phyloP scores from a whole-genome alignment of 768 basidiomycete genomes.

The Leucosporidium scottii region DNA sequence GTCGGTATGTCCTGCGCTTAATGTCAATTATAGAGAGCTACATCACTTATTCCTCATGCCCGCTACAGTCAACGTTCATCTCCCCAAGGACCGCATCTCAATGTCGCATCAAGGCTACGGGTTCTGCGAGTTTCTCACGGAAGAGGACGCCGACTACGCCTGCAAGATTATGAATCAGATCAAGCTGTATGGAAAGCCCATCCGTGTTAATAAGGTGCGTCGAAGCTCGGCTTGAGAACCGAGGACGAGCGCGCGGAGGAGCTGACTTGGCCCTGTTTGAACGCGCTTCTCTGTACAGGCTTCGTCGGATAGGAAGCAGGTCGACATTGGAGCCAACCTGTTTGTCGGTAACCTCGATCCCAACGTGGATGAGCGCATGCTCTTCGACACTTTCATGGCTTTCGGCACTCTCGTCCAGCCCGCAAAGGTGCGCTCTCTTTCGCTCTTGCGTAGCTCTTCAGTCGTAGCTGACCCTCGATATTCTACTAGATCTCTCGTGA shows the following conservation, averaged over 20 bases:
- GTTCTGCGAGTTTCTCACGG: constrained; percentile 97
- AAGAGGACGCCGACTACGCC: constrained; percentile 98
- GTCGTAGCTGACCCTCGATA: background rate
- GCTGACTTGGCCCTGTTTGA: background rate
- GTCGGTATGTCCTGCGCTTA: constrained; percentile 60
- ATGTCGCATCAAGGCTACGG: constrained; percentile 99
- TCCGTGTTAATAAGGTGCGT: constrained; percentile 93
- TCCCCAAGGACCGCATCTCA: constrained; percentile 96
- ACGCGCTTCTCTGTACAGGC: constrained; percentile 51
- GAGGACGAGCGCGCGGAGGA: background rate
- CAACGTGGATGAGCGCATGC: constrained; percentile 81
- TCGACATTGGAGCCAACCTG: constrained; percentile 94
- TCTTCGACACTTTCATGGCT: constrained; percentile 92
- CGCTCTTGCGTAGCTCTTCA: background rate
- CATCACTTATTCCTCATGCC: background rate
- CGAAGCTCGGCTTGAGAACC: background rate
- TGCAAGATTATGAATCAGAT: constrained; percentile 99
- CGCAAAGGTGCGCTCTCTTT: constrained; percentile 58
- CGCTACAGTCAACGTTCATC: constrained; percentile 79
- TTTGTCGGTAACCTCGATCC: constrained; percentile 95
- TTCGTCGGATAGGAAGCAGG: constrained; percentile 93
- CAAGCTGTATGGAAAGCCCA: constrained; percentile 97
- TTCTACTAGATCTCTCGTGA: constrained; percentile 78
- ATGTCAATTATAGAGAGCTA: background rate
- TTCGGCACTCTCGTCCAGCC: constrained; percentile 90